Percentiles rank a stretch among this genome's conserved stretches.
These are phyloP conservation scores for Mucuna pruriens DNA, from an alignment of 306 rosid genomes.

Conservation along the genomic window DNA sequence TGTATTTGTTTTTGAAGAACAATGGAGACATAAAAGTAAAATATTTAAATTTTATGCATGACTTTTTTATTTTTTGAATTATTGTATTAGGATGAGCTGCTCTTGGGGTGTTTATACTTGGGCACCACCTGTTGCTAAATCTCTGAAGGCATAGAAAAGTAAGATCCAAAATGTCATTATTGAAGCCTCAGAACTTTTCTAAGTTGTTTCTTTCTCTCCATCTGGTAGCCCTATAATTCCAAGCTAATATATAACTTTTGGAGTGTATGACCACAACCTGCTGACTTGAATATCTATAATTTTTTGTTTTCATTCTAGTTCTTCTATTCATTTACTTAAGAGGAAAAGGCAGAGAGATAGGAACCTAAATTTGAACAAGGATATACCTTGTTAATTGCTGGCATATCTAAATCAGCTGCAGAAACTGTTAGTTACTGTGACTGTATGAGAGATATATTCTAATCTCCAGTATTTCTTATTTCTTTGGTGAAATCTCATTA, in stretches of 20 bases:
- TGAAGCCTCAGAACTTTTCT: not conserved
- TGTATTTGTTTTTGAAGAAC: not conserved
- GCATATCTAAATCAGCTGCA: conserved; percentile 13
- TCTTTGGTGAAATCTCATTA: not conserved
- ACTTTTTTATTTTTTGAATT: not conserved
- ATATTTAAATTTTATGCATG: not conserved
- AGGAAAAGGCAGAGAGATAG: conserved; percentile 12
- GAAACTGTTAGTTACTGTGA: conserved; percentile 15
- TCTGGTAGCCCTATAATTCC: not conserved
- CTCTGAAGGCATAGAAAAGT: not conserved
- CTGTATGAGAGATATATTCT: not conserved
- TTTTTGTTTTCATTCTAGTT: not conserved
- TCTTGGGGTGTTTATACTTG: not conserved
- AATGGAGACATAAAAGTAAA: not conserved
- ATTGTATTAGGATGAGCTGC: conserved; percentile 9
- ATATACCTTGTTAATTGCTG: conserved; percentile 5
- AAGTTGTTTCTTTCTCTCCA: not conserved
- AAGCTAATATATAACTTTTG: not conserved
- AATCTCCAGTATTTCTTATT: not conserved
- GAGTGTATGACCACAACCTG: not conserved
- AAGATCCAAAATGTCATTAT: not conserved
- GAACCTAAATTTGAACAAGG: conserved; percentile 5
- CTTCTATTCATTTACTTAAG: conserved; percentile 1
- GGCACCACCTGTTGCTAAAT: not conserved
- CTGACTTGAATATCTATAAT: not conserved